Conservation (phyloP, 495 filamentous ascomycete species). For the Hypomontagnella monticulosa region DNA sequence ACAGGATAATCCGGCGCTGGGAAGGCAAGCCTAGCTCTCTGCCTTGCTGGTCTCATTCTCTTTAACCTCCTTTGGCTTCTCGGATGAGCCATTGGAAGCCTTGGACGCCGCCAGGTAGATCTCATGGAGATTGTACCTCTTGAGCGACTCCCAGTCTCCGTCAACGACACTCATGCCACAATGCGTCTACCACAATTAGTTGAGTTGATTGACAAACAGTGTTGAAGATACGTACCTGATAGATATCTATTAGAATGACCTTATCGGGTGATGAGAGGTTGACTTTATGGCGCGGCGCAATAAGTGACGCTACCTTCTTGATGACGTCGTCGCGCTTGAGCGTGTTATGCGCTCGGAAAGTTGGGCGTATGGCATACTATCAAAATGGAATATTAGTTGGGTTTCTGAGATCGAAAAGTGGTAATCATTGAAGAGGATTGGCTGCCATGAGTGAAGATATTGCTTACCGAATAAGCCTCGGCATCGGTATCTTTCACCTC, state of each 20-base stretch:
- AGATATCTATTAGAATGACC: slow-evolving; percentile 87
- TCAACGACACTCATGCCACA: slow-evolving; percentile 61
- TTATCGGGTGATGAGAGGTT: slow-evolving; percentile 83
- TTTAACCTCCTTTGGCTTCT: slow-evolving; percentile 12
- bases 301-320: slow-evolving; percentile 72
- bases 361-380: slow-evolving; percentile 91
- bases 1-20: too few species aligned
- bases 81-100: slow-evolving; percentile 3
- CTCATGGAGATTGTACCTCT: slow-evolving; percentile 59
- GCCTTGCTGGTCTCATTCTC: neutral
- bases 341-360: slow-evolving; percentile 77
- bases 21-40: too few species aligned
- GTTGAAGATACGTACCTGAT: slow-evolving; percentile 69
- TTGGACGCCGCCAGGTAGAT: slow-evolving; percentile 51
- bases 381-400: slow-evolving; percentile 2
- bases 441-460: neutral
- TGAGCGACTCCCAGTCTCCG: slow-evolving; percentile 60
- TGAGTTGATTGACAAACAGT: neutral
- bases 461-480: slow-evolving; percentile 35
- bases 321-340: slow-evolving; percentile 82
- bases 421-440: neutral
- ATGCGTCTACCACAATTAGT: slow-evolving; percentile 46
- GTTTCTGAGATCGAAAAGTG: neutral
- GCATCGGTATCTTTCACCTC: slow-evolving; percentile 13
- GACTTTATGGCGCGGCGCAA: slow-evolving; percentile 74